Percentiles rank a stretch among this genome's conserved stretches.
Evolutionary conservation across 2,329 filamentous ascomycete genomes (phyloP).

Genomic region (Penicillium griseofulvum): DNA sequence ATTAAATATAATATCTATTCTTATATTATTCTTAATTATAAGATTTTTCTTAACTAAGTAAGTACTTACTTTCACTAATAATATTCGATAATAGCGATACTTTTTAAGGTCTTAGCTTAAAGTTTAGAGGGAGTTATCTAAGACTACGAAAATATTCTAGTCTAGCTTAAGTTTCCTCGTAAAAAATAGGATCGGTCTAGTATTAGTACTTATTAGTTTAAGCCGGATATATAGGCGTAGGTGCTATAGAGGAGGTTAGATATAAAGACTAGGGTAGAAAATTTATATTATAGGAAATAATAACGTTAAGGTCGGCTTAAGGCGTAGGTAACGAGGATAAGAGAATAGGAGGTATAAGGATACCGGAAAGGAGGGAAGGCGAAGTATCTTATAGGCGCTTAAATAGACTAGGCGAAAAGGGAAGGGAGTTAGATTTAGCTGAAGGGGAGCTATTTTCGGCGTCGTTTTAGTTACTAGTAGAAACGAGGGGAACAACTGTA

Average conservation of each 20-base stretch:
- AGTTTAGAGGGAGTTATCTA: no score
- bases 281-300: slow-evolving; percentile 3
- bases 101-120: no score
- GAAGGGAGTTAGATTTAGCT: slow-evolving; percentile 1
- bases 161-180: no score
- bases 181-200: no score
- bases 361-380: slow-evolving; percentile 1
- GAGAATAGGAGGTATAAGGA: slow-evolving; percentile 3
- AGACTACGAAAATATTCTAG: no score
- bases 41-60: no score
- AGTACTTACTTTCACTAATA: no score
- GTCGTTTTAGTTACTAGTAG: slow-evolving; percentile 14
- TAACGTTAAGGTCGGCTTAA: slow-evolving; percentile 1
- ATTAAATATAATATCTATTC: no score
- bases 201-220: slow-evolving; percentile 20
- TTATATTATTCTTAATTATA: no score
- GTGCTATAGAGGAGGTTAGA: slow-evolving; percentile 9
- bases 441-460: slow-evolving; percentile 21
- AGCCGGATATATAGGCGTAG: slow-evolving; percentile 3
- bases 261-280: slow-evolving; percentile 9
- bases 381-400: slow-evolving; percentile 16
- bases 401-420: slow-evolving; percentile 1
- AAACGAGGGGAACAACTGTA: slow-evolving; percentile 15
- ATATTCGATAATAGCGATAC: no score
- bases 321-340: background rate